Evolutionary conservation across 1,284 basidiomycete genomes (phyloP).

Genomic region (Caloboletus inedulis): DNA sequence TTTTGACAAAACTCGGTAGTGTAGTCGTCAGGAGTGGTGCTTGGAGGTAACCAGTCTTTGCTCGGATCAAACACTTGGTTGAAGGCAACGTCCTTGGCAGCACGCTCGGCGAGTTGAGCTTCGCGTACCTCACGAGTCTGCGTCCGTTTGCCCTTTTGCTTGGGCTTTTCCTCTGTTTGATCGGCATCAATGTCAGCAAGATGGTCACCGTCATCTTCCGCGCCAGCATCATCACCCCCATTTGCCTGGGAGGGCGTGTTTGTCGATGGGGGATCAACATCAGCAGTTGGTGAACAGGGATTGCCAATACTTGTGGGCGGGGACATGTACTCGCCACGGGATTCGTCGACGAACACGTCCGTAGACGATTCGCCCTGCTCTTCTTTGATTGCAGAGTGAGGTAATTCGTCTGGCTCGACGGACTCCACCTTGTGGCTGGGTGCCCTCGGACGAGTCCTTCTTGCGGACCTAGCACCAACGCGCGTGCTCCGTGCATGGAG

Average conservation of each 20-base stretch:
- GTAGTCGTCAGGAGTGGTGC: constrained; percentile 71
- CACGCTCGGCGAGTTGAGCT: constrained; percentile 51
- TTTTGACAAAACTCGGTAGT: constrained; percentile 83
- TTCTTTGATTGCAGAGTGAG: constrained; percentile 19
- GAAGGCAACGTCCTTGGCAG: constrained; percentile 59
- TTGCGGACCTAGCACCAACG: constrained; percentile 24
- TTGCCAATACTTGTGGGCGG: constrained; percentile 28
- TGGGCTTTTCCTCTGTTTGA: constrained; percentile 36
- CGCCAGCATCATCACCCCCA: constrained; percentile 12
- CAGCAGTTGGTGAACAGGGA: constrained; percentile 20
- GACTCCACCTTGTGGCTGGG: constrained; percentile 20
- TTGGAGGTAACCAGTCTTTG: constrained; percentile 74
- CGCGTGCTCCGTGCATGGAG: constrained; percentile 48
- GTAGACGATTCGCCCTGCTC: constrained; percentile 35
- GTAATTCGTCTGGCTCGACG: constrained; percentile 24
- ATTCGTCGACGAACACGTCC: constrained; percentile 2
- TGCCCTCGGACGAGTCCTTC: constrained; percentile 18
- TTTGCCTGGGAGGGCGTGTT: background rate
- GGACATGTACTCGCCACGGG: constrained; percentile 22
- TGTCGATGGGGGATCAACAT: constrained; percentile 7
- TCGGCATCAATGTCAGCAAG: constrained; percentile 11
- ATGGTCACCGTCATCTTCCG: constrained; percentile 16
- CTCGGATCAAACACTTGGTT: constrained; percentile 68
- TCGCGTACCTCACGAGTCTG: constrained; percentile 51
- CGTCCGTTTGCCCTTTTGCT: constrained; percentile 43